Evolutionary conservation across 176 grass and related monocot genomes (phyloP), one percentile per base, ranked within the genome.

Genomic region (Lolium rigidum): DNA sequence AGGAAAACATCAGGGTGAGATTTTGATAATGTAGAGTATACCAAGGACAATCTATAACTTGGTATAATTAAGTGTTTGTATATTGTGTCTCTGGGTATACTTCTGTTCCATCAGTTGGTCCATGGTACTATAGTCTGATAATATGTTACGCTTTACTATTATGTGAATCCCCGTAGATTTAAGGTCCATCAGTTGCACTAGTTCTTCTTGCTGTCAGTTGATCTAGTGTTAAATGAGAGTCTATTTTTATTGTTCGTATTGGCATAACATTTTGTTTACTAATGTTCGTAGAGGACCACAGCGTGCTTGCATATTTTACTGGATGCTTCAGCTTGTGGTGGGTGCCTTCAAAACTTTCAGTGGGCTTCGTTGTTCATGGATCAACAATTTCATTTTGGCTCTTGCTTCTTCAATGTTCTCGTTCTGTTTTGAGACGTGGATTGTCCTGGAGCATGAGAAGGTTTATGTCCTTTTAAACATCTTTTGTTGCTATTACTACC

Each of bases 381-480:
- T 99, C 44, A 86, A 77, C 82, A 92, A 82, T 94, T 85, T 88
- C 69, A 72, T 91, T 85, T 69, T 92, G 10, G 90, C 92, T 64
- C 67, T 99, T 90, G 82, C 92, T 43, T 96, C 92, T 62, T 99
- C 92, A 81, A 26, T 99, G 63, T 99, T 94, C 85, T 96, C 79
- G 74, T 96, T 99, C 87, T 94, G 88, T 91, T 96, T 96, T 50
- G 90, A 99, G 78, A 91, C 92, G 6, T 91, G 92, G 94, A 90
- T 96, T 81, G 90, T 94, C n/a, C 73, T 62, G 7, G 94, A 96
- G 66, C 94, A 99, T 87, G 97, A 99, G 74, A 96, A 99, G 92
- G 94, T 99, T 88, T 51, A 84, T 86, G 26, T 59, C 82, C 56
- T 78, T 38, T 82, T 48, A 47, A 79, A 75, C 22, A 70, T 35